Evolutionary conservation across 345 rosid genomes (phyloP).

Genomic region (Kandelia obovata): DNA sequence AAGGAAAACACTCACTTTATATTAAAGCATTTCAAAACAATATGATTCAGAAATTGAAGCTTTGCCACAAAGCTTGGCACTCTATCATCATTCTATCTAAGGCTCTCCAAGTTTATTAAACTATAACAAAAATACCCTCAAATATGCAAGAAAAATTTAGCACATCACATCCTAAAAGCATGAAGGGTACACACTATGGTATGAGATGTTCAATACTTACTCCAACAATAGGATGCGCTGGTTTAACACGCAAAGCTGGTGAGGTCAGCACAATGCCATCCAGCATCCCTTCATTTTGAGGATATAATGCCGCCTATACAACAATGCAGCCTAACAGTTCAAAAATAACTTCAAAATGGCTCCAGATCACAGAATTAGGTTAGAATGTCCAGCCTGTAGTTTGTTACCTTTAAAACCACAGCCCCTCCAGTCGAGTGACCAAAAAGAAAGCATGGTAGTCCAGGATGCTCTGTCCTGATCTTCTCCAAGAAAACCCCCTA

Average conservation of each 20-base stretch:
- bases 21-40: not conserved
- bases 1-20: no score
- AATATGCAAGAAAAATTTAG: not conserved
- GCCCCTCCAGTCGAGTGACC: constrained; percentile 99
- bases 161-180: not conserved
- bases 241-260: constrained; percentile 93
- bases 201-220: constrained; percentile 34
- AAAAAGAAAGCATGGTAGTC: constrained; percentile 90
- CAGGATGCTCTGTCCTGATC: constrained; percentile 67
- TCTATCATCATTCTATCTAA: not conserved
- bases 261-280: constrained; percentile 84
- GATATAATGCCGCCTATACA: constrained; percentile 63
- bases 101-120: not conserved
- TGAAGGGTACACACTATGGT: not conserved
- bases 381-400: not conserved
- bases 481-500: constrained; percentile 87
- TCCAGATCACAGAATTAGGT: not conserved
- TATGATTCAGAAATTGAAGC: not conserved
- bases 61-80: no score
- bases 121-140: not conserved
- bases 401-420: constrained; percentile 86
- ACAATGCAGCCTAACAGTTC: constrained; percentile 11
- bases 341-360: not conserved
- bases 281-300: constrained; percentile 54
- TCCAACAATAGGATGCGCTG: constrained; percentile 94